phyloP scores from a whole-genome alignment of 176 grass and related monocot species.

The Cenchrus purpureus region DNA sequence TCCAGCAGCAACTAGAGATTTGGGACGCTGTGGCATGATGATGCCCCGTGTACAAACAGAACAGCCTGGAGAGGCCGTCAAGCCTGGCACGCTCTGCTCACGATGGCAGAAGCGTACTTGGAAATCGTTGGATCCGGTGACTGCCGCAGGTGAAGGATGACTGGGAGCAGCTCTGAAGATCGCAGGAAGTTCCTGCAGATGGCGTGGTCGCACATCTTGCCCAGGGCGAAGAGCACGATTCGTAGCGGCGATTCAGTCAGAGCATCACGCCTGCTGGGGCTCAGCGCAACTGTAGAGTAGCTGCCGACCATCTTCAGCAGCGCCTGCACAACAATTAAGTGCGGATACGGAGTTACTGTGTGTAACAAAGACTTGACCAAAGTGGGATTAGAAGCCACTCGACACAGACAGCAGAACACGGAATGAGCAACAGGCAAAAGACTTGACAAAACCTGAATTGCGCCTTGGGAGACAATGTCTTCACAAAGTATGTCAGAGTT shows the following conservation, averaged over 20 bases:
- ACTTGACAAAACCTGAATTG: conserved; percentile 62
- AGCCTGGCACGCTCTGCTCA: conserved; percentile 53
- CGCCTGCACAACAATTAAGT: conserved; percentile 59
- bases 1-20: neutral
- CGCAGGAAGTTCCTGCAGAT: conserved; percentile 76
- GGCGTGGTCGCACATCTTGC: conserved; percentile 86
- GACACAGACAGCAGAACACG: no score
- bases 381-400: no score
- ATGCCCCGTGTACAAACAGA: neutral
- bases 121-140: conserved; percentile 72
- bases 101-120: conserved; percentile 66
- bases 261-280: conserved; percentile 71
- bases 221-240: conserved; percentile 83
- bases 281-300: conserved; percentile 72
- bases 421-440: conserved; percentile 20
- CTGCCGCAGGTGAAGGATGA: conserved; percentile 70
- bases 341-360: neutral
- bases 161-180: conserved; percentile 70
- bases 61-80: conserved; percentile 8
- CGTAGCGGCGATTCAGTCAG: conserved; percentile 80
- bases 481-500: conserved; percentile 75
- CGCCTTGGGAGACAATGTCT: conserved; percentile 73
- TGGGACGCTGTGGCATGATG: conserved; percentile 27
- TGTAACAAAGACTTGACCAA: neutral
- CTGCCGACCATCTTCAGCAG: conserved; percentile 74